phyloP scores from a whole-genome alignment of 768 basidiomycete species.

The Mycena olivaceomarginata region DNA sequence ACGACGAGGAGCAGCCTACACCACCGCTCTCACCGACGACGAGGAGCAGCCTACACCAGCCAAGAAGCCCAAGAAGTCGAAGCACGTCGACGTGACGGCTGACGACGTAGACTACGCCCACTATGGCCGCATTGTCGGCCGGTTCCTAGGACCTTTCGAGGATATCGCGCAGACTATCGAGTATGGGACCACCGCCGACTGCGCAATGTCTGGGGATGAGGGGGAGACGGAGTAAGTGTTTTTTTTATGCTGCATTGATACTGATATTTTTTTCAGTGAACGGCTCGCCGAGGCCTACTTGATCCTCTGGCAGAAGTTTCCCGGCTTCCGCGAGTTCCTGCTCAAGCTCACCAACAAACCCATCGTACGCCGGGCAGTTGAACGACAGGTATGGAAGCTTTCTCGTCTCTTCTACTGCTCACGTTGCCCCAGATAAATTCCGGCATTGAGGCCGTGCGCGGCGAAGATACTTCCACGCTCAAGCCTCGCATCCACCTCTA shows the following conservation, averaged over 20 bases:
- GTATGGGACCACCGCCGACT: conserved; percentile 3
- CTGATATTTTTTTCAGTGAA: neutral
- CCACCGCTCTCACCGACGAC: neutral
- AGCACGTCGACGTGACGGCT: neutral
- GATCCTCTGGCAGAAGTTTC: conserved; percentile 18
- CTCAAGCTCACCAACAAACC: conserved; percentile 2
- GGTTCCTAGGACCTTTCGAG: neutral
- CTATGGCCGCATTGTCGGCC: conserved; percentile 15
- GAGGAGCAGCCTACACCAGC: neutral
- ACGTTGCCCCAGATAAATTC: neutral
- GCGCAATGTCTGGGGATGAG: neutral
- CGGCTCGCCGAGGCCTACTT: neutral
- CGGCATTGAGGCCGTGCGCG: neutral
- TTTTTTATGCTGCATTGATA: neutral
- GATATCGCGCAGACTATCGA: neutral
- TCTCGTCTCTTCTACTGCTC: neutral
- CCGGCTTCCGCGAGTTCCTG: conserved; percentile 6
- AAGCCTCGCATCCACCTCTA: neutral
- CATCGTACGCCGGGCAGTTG: neutral
- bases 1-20: neutral
- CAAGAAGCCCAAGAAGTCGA: neutral
- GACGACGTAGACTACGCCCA: neutral
- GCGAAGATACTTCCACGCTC: neutral
- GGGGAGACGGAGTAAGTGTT: neutral
- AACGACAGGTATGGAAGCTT: neutral